Base-by-base conservation (phyloP, 179 eudicot genomes). In the Carnegiea gigantea region DNA sequence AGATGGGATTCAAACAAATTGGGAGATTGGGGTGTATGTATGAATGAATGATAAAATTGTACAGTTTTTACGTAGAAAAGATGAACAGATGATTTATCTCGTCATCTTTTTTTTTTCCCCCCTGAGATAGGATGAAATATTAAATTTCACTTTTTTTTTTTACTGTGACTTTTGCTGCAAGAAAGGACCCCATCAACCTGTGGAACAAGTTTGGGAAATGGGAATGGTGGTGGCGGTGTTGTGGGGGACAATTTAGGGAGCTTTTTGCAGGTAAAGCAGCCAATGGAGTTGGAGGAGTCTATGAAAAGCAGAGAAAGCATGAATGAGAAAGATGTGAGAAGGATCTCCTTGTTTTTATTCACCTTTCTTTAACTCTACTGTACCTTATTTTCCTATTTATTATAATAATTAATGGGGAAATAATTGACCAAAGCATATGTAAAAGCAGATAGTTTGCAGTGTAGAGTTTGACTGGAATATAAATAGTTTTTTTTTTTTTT, bases 301-400 rank as follows among this genome's bases (percentile, higher is more conserved):
- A 87, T 92, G 18, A 89, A 92, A 90, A 92, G 95, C 28, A 88
- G 95, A 86, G 91, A 92, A 90, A 92, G 93, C 84, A 78, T 68
- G 44, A 36, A 36, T 36, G 79, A 82, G 67, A 81, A 87, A 82
- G 85, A 81, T 85, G 87, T 77, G 30, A 62, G 68, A 62, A 24
- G 30, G 68, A 62, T 9, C 68, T 62, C 26, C 68, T 62, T 62
- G 68, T 62, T 62, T 62, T 62, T 7, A 62, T 62, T n/a, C 20
- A 57, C 62, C 62, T 57, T 57, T 57, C n/a, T 23, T n/a, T 9
- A 51, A 51, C 17, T 13, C 12, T 13, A 23, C 9, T 67, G 70
- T 65, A 65, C 70, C 72, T 67, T 67, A 67, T 67, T 67, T 67
- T 67, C 7, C 72, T 67, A 26, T 28, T 26, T 67, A 3, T 26